A percentile compares a stretch with the other conserved stretches of the same genome.
These are phyloP conservation scores for Saksenaea oblongispora DNA, from an alignment of 371 early-diverging fungal genomes.

Conservation along the genomic window DNA sequence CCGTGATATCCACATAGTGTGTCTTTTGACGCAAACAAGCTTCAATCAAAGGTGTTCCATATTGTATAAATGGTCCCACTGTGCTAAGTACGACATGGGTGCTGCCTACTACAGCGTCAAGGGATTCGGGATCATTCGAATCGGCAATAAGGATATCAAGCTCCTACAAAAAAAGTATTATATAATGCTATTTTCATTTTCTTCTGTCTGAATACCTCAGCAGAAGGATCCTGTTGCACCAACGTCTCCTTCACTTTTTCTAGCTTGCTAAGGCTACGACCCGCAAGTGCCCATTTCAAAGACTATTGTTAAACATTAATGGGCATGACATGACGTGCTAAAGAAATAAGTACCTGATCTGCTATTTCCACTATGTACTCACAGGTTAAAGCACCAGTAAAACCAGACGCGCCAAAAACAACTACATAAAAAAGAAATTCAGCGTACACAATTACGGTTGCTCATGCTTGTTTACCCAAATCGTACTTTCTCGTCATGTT, in stretches of 20 bases:
- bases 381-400: not conserved
- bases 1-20: slow-evolving; percentile 93
- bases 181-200: not conserved
- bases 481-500: not conserved
- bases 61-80: slow-evolving; percentile 66
- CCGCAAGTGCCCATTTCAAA: not conserved
- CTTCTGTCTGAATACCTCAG: slow-evolving; percentile 20
- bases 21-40: slow-evolving; percentile 81
- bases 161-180: slow-evolving; percentile 7
- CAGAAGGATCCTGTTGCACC: slow-evolving; percentile 35
- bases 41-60: slow-evolving; percentile 75
- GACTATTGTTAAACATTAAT: not conserved
- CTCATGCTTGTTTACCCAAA: not conserved
- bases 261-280: not conserved
- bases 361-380: not conserved
- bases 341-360: not conserved
- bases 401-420: not conserved
- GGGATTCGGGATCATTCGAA: slow-evolving; percentile 47
- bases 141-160: slow-evolving; percentile 67
- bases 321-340: not conserved
- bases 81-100: slow-evolving; percentile 83
- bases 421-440: not conserved
- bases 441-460: not conserved
- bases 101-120: slow-evolving; percentile 61
- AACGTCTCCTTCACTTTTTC: slow-evolving; percentile 42